Evolutionary conservation across 1,284 basidiomycete species (phyloP), one percentile per base, ranked within the genome.

Genomic region (Fomitopsis pinicola): DNA sequence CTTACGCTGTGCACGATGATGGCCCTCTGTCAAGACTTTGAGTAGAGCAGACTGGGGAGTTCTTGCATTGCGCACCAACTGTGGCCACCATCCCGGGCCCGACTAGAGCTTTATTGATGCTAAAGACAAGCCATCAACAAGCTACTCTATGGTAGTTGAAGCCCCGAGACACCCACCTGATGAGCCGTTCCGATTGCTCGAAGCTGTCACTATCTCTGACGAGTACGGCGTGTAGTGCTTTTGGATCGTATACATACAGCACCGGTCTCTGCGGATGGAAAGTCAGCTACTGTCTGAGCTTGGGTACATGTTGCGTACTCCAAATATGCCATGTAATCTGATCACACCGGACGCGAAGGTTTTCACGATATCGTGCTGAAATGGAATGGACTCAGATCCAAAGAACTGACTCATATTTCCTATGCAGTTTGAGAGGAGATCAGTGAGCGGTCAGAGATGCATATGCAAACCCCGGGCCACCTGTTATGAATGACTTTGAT

Each of bases 221-320:
- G 8, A 66, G 50, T 10, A 66, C 54, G 40, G 57, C 56, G 14
- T 64, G 61, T 30, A 64, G 53, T 5, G 64, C 64, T 5, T 55
- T 53, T 3, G 64, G 64, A 48, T 79, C 77, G 40, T 67, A 70
- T 3, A 75, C 64, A 26, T 60, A 60, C 44, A 71, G 74, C 0
- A 77, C 59, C 14, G 76, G 70, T 19, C 75, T 68, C 42, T 70
- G 66, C 44, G 30, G n/a, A 33, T 33, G 7, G 15, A 5, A 22
- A 5, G 17, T 38, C 8, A n/a, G 14, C 17, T 42, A 15, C 35
- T 2, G 14, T 38, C 19, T 42, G 26, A 26, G 42, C 14, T 19
- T 17, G 5, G 33, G 17, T 7, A 28, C 2, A 28, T 26, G 12
- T 30, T 33, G 19, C 55, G 26, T 44, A 60, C 54, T 1, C 55